phyloP scores from a whole-genome alignment of 257 asterid genomes.

The Solanum sejunctum region DNA sequence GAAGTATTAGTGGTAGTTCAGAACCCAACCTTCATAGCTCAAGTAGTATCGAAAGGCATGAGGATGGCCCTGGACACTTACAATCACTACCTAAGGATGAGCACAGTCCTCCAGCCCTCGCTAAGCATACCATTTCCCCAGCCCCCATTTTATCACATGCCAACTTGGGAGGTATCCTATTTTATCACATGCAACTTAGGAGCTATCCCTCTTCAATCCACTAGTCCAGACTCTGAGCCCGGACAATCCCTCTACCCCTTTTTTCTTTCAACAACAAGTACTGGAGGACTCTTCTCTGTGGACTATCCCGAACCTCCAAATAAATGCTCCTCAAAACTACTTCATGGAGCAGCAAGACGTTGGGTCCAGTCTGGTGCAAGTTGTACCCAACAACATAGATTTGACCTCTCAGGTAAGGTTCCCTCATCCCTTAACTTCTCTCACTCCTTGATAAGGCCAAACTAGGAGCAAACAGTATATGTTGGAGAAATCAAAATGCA shows the following conservation, averaged over 20 bases:
- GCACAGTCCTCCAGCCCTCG: no score
- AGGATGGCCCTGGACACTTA: not conserved
- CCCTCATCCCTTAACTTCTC: not conserved
- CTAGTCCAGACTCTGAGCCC: not conserved
- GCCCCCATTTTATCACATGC: not conserved
- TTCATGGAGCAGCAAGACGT: no score
- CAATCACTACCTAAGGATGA: not conserved
- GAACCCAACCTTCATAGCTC: not conserved
- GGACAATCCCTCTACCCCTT: no score
- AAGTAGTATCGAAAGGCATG: not conserved
- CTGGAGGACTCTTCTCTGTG: not conserved
- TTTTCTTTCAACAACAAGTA: no score
- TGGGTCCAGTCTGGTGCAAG: no score
- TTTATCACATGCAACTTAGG: not conserved
- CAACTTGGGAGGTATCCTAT: no score
- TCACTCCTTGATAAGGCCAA: not conserved
- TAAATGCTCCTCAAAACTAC: no score
- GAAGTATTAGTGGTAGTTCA: not conserved
- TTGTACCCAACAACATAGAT: no score
- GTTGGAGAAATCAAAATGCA: fast-evolving
- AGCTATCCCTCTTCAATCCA: fast-evolving
- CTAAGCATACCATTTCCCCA: not conserved
- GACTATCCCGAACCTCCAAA: not conserved
- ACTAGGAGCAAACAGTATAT: no score
- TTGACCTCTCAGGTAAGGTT: no score